Percentiles rank a stretch among this genome's conserved stretches.
Conservation (phyloP, 2,329 filamentous ascomycete genomes). For the Cryphonectria nitschkei region DNA sequence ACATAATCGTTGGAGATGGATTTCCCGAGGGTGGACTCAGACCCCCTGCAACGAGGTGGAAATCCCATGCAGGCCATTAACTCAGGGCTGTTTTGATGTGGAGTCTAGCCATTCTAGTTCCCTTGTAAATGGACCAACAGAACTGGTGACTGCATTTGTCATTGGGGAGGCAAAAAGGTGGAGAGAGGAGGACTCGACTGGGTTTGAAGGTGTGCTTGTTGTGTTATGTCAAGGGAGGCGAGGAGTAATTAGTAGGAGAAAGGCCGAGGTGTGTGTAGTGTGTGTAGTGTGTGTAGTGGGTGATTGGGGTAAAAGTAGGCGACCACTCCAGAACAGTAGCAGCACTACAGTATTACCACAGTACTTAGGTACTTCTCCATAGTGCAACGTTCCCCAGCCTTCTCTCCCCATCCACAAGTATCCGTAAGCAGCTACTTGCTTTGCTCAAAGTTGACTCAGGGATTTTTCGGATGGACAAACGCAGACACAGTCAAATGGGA, state of each 20-base stretch:
- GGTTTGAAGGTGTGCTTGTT: background rate
- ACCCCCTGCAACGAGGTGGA: background rate
- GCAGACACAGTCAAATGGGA: background rate
- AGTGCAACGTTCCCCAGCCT: constrained; percentile 22
- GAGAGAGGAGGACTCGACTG: background rate
- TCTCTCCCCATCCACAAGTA: constrained; percentile 22
- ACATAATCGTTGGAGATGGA: background rate
- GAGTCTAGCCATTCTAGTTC: background rate
- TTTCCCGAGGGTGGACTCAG: background rate
- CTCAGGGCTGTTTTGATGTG: background rate
- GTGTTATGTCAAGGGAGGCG: background rate
- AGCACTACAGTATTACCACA: background rate
- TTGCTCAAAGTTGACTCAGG: background rate
- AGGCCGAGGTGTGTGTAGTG: background rate
- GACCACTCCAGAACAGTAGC: too few relatives aligned
- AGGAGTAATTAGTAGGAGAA: too few relatives aligned
- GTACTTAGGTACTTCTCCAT: background rate
- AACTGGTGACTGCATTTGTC: background rate
- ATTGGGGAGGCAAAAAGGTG: background rate
- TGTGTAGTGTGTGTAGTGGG: background rate
- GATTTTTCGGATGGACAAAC: background rate
- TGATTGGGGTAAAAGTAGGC: background rate
- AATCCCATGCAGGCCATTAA: constrained; percentile 1
- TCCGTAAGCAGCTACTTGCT: constrained; percentile 6
- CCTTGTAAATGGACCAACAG: background rate